Percentiles rank a stretch among this genome's conserved stretches.
These are phyloP conservation scores for Ilyonectria mors-panacis DNA, from an alignment of 2,329 filamentous ascomycete genomes.

Conservation along the genomic window DNA sequence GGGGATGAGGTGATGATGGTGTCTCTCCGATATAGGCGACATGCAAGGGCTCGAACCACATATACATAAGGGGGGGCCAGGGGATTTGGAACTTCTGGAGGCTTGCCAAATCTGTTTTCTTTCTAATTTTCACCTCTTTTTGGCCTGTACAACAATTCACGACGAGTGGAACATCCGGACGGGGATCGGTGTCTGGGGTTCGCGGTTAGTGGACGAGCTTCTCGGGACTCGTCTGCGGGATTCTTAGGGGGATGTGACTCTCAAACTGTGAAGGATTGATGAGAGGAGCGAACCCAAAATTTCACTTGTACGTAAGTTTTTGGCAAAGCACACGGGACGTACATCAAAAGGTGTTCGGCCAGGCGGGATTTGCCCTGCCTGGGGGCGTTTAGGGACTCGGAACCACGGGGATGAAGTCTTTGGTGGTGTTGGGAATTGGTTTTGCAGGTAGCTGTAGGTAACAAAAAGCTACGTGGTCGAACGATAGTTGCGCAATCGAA, in stretches of 20 bases:
- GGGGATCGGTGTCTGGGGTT: constrained; percentile 39
- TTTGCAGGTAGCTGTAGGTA: constrained; percentile 47
- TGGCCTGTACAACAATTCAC: constrained; percentile 51
- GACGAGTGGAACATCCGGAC: constrained; percentile 42
- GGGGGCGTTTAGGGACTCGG: constrained; percentile 46
- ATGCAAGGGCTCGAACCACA: constrained; percentile 29
- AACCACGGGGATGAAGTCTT: constrained; percentile 45
- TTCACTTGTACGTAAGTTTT: constrained; percentile 58
- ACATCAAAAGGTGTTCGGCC: constrained; percentile 63
- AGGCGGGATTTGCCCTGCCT: constrained; percentile 47
- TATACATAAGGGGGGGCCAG: constrained; percentile 43
- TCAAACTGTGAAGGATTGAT: constrained; percentile 22
- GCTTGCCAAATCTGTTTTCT: constrained; percentile 34
- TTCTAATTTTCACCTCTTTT: constrained; percentile 42
- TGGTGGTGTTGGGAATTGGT: constrained; percentile 48
- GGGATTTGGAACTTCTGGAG: constrained; percentile 32
- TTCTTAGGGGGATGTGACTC: constrained; percentile 33
- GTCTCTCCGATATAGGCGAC: constrained; percentile 11
- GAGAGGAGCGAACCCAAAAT: constrained; percentile 33
- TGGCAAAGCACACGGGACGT: constrained; percentile 56
- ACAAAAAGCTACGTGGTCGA: constrained; percentile 48
- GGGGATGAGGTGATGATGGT: constrained; percentile 3
- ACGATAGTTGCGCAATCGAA: constrained; percentile 42
- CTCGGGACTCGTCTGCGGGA: constrained; percentile 27
- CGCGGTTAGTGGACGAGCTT: constrained; percentile 33